Conservation (phyloP, 257 asterid genomes). For the Mitragyna speciosa region DNA sequence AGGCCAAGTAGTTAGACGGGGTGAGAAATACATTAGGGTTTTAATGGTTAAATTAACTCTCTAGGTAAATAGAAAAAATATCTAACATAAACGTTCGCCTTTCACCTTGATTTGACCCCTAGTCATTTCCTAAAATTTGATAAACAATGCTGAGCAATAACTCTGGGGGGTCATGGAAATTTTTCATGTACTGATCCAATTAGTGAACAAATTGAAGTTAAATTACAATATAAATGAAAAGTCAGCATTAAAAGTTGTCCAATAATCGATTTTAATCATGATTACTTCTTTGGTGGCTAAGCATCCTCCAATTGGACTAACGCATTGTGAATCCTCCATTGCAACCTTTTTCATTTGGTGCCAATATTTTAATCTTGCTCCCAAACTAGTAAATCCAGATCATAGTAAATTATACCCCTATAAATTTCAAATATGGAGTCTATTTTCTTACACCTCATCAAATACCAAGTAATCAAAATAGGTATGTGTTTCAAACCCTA, state of each 20-base stretch:
- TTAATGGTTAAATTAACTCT: not conserved
- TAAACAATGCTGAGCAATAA: not conserved
- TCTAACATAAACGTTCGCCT: not conserved
- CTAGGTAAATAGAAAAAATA: not conserved
- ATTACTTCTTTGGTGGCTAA: conserved; percentile 1
- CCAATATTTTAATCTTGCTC: not conserved
- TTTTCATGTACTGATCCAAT: not conserved
- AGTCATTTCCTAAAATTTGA: not conserved
- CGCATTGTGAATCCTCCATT: not conserved
- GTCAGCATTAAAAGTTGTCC: not conserved
- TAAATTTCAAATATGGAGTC: not conserved
- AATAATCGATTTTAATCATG: not conserved
- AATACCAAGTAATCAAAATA: not conserved
- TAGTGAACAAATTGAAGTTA: not conserved
- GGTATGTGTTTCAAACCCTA: not conserved
- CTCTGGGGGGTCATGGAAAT: not conserved
- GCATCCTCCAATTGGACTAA: not conserved
- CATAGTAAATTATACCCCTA: not conserved
- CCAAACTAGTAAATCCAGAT: not conserved
- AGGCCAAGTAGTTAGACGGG: too few relatives aligned
- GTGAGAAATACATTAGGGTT: not conserved
- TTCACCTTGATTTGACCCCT: not conserved
- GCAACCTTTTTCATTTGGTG: not conserved
- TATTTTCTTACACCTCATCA: not conserved
- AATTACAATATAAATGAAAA: not conserved